Evolutionary conservation across 306 rosid species (phyloP).

Genomic region (Fragaria ananassa): DNA sequence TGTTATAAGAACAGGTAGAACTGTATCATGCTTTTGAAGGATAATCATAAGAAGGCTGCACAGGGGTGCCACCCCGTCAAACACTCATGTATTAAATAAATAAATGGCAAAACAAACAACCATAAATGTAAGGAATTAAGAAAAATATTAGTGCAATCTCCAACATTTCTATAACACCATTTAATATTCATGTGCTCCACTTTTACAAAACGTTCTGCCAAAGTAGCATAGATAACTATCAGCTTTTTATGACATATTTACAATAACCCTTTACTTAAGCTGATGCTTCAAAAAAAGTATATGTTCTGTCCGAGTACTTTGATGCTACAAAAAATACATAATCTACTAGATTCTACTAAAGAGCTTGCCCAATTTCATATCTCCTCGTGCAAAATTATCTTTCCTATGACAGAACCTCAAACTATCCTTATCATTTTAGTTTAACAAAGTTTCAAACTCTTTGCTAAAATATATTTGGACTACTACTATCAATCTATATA

Average conservation of each 20-base stretch:
- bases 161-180: background rate
- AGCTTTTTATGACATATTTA: background rate
- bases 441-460: background rate
- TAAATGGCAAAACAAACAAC: background rate
- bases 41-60: background rate
- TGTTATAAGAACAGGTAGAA: constrained; percentile 38
- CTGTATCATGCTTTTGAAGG: constrained; percentile 19
- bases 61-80: background rate
- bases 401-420: constrained; percentile 1
- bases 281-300: background rate
- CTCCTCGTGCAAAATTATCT: background rate
- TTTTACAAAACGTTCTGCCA: background rate
- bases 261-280: background rate
- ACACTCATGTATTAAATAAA: background rate
- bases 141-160: background rate
- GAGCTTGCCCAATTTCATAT: background rate
- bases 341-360: background rate
- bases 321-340: background rate
- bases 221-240: background rate
- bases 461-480: background rate
- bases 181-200: background rate
- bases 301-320: background rate
- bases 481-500: background rate
- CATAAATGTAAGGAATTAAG: background rate
- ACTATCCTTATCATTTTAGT: background rate